Base-by-base conservation (phyloP, 83 land plant genomes). In the Isoetes engelmannii region DNA sequence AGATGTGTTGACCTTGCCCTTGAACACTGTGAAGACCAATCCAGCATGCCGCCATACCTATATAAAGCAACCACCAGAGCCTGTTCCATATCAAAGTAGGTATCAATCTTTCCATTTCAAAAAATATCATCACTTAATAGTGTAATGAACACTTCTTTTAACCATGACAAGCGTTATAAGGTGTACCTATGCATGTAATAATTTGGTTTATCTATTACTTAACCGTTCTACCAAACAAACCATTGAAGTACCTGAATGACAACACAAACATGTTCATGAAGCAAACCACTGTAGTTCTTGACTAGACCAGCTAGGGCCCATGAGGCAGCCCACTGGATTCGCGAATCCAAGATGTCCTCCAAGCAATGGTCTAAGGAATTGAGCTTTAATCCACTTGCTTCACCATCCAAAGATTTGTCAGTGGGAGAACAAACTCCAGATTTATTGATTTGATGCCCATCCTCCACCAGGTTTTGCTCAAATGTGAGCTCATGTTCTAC, bases 231-330 rank as follows among this genome's bases (percentile, higher is more conserved):
- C 37, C 37, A 28, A 28, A 28, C 37, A 63, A n/a, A 12, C 42
- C 10, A 6, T 15, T 21, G 17, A 50, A 28, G 47, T 20, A 66
- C 69, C 69, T 66, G 69, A 45, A 66, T 66, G 17, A 66, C 47
- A 49, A 45, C 20, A 20, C 18, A 47, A 41, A 21, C 19, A 43
- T 42, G 48, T 5, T 67, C 4, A 44, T 10, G 65, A 48, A 18
- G 17, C 46, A 19, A 65, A 20, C 18, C 13, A 15, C 10, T 28
- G 17, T n/a, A 8, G 45, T 71, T 72, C 72, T 71, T 71, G 9
- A 59, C 72, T 18, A 71, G 70, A 37, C 70, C 70, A 44, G 73
- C 72, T 9, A 71, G 47, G 15, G 73, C 73, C 73, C 72, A 45
- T 17, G 18, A 37, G 15, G 73, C 73, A 18, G 73, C 71, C 20